Conservation (phyloP, 305 asterid species). For the Solanum hybrid region DNA sequence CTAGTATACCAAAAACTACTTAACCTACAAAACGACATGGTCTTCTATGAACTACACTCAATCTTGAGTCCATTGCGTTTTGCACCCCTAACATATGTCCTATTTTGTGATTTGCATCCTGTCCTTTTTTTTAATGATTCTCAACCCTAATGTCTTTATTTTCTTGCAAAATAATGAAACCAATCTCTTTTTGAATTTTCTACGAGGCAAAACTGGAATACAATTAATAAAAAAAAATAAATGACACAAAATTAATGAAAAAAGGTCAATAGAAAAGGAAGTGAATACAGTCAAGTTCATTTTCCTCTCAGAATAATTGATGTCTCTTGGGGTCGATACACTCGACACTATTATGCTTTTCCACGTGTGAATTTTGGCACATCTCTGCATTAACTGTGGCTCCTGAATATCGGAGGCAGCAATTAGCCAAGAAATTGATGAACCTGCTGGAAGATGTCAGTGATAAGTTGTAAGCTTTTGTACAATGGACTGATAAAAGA, state of each 20-base stretch:
- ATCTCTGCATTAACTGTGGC: constrained; percentile 91
- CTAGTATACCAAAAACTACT: neutral
- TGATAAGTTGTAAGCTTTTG: constrained; percentile 63
- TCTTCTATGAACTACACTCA: neutral
- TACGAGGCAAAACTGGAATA: neutral
- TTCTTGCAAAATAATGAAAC: neutral
- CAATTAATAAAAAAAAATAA: neutral
- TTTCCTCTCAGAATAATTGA: neutral
- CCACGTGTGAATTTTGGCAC: constrained; percentile 77
- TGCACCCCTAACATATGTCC: neutral
- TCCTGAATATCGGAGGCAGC: constrained; percentile 89
- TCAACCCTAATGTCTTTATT: neutral
- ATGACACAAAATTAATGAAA: neutral
- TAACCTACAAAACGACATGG: neutral
- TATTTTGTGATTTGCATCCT: neutral
- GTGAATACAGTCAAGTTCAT: neutral
- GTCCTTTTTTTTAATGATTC: neutral
- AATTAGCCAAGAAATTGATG: constrained; percentile 92
- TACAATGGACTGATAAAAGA: neutral
- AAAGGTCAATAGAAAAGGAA: neutral
- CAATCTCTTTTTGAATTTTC: neutral
- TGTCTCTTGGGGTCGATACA: neutral
- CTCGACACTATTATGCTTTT: neutral
- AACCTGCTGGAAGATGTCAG: constrained; percentile 79
- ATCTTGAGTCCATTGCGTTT: neutral